Evolutionary conservation across 345 rosid species (phyloP), one percentile per base, ranked within the genome.

Genomic region (Citrus unshiu): DNA sequence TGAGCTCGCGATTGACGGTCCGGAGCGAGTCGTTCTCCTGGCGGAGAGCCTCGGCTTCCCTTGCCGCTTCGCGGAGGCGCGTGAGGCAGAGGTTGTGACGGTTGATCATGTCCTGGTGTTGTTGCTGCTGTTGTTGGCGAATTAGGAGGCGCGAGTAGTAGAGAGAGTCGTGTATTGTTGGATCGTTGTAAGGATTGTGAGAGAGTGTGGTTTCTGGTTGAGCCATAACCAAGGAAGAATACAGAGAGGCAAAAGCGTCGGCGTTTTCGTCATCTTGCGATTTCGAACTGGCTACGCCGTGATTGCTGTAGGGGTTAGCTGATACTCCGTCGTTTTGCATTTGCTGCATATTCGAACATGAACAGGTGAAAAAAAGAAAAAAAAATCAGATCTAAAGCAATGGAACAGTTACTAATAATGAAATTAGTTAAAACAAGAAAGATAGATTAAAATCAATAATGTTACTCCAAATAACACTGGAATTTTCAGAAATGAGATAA

Each of bases 21-120:
- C 87, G 84, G 57, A 89, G 86, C 19, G 81, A 49, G 13, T 78
- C 73, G 73, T 88, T 88, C 79, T 88, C 91, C 56, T 68, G 83
- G 62, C 86, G 87, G 25, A 89, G 85, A 25, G 72, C 60, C n/a
- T 89, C 87, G 6, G 80, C 79, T 77, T 89, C 91, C 43, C 39
- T 79, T 0, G 84, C 77, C 2, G 82, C 83, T 66, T 87, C 84
- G 25, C 86, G 88, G 73, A 89, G 87, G 78, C 84, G 85, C 63
- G 82, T 84, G 75, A 83, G 84, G 74, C 87, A 87, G 54, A 85
- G 83, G 7, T 76, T 86, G 76, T 78, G 88, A 76, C 87, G 86
- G 74, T 89, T 89, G 40, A 89, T 74, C 81, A 81, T 79, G 73
- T 89, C 91, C 79, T 86, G 91, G 29, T 86, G 77, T 43, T 63